Evolutionary conservation across 2,329 filamentous ascomycete genomes (phyloP).

Genomic region (Curvularia spicifera): DNA sequence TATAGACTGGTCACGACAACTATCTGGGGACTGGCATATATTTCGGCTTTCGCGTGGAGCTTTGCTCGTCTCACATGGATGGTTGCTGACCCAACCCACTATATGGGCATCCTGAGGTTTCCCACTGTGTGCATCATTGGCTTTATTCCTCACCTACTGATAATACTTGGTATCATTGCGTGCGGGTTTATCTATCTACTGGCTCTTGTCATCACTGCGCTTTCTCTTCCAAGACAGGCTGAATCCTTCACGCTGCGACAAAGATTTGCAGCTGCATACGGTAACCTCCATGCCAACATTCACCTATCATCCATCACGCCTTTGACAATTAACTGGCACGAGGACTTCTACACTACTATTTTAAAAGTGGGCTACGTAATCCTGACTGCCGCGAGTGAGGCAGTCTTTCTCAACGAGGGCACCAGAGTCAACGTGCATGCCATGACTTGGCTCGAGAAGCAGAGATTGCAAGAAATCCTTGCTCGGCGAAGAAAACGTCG

Average conservation of each 20-base stretch:
- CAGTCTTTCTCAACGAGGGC: conserved; percentile 94
- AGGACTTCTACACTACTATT: conserved; percentile 94
- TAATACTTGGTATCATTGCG: conserved; percentile 76
- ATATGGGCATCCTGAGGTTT: conserved; percentile 78
- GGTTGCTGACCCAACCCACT: conserved; percentile 51
- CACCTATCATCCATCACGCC: conserved; percentile 71
- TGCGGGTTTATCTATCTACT: conserved; percentile 79
- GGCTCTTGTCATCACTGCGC: conserved; percentile 76
- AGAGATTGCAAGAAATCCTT: conserved; percentile 79
- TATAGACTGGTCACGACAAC: conserved; percentile 86
- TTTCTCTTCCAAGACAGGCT: conserved; percentile 64
- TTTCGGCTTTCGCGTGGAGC: conserved; percentile 82
- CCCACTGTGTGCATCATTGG: conserved; percentile 95
- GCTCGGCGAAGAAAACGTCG: conserved; percentile 50
- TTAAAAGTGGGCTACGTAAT: conserved; percentile 86
- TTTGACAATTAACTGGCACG: conserved; percentile 79
- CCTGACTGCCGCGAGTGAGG: conserved; percentile 91
- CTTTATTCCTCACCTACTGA: conserved; percentile 91
- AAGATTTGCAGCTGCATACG: conserved; percentile 73
- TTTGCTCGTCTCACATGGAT: conserved; percentile 56
- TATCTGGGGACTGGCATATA: conserved; percentile 89
- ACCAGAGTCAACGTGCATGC: conserved; percentile 72
- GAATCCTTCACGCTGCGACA: conserved; percentile 59
- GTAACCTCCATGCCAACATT: conserved; percentile 90
- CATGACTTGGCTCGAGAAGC: conserved; percentile 91